Evolutionary conservation across 2,329 filamentous ascomycete genomes (phyloP), one percentile per base, ranked within the genome.

Genomic region (Microdochium nivale): DNA sequence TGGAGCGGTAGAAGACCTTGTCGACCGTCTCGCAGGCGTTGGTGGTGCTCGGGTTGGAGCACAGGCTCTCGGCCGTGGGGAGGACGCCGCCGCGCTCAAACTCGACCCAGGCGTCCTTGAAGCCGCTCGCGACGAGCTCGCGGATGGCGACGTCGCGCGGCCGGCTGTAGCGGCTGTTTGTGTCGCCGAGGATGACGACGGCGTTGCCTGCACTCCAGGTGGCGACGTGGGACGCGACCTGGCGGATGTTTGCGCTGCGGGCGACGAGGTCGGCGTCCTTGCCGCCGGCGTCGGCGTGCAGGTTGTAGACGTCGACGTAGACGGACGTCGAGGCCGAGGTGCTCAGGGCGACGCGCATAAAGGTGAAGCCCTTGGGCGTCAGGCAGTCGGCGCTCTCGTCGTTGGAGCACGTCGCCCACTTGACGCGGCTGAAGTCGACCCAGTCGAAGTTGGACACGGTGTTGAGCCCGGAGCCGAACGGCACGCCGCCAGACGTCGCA

Each of bases 351-450:
- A 77, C 65, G 13, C 81, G 76, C 81, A 87, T 85, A 48, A 81
- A 81, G 1, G 82, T 86, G 64, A 86, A 86, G 14, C 84, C 84
- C 65, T 87, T 87, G 23, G 82, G 84, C 1, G 83, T 86, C 55
- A 86, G 67, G 61, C 84, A 87, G 63, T 87, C 84, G 1, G 64
- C 59, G 0, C 73, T 74, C 0, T 77, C 79, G 33, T 74, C 73
- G 59, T 79, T 64, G 53, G 77, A 80, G 66, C 83, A 86, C 2
- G 62, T 69, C 24, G 71, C 64, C 82, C 84, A 87, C 59, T 82
- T 80, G 48, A 75, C 67, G 14, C 83, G 77, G 44, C 70, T 66
- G 56, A 81, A 79, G 54, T 77, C 73, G 7, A 77, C 64, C 73
- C 76, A 87, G 55, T 74, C 61, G 56, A 73, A 80, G 59, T 79